Evolutionary conservation across 2,329 filamentous ascomycete genomes (phyloP).

Genomic region (Paraconiothyrium sp.): DNA sequence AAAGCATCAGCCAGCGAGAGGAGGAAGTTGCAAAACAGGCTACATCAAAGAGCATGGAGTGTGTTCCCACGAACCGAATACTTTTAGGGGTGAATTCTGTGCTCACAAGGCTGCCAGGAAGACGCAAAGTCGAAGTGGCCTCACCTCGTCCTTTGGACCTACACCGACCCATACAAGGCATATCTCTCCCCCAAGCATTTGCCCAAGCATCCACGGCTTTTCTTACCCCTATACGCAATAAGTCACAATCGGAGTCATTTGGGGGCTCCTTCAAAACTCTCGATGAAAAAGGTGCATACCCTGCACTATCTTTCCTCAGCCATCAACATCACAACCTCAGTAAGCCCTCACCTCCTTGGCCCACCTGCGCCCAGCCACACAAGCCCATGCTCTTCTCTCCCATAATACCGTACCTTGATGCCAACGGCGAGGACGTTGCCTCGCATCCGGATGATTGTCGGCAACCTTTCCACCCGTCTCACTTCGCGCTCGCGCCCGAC

Average conservation of each 20-base stretch:
- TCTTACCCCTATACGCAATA: background rate
- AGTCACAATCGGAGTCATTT: background rate
- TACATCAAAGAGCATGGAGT: conserved; percentile 29
- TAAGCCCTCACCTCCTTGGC: conserved; percentile 1
- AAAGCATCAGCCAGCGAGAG: conserved; percentile 22
- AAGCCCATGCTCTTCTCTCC: conserved; percentile 12
- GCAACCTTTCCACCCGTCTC: conserved; percentile 1
- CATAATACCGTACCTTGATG: conserved; percentile 11
- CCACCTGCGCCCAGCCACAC: background rate
- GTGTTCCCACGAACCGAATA: background rate
- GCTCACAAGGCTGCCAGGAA: background rate
- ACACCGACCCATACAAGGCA: background rate
- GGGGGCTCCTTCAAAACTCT: background rate
- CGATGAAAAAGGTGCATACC: background rate
- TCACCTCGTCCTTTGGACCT: background rate
- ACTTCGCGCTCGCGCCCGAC: conserved; percentile 25
- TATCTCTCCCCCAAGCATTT: background rate
- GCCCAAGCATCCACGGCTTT: background rate
- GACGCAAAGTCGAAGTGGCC: conserved; percentile 1
- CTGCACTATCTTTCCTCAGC: background rate
- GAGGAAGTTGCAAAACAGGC: conserved; percentile 25
- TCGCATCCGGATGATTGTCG: background rate
- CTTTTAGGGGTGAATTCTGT: too few species aligned
- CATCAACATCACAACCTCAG: background rate
- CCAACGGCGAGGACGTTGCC: background rate